These are phyloP conservation scores for Populus trichocarpa DNA, from an alignment of 441 rosid genomes.

Conservation along the genomic window DNA sequence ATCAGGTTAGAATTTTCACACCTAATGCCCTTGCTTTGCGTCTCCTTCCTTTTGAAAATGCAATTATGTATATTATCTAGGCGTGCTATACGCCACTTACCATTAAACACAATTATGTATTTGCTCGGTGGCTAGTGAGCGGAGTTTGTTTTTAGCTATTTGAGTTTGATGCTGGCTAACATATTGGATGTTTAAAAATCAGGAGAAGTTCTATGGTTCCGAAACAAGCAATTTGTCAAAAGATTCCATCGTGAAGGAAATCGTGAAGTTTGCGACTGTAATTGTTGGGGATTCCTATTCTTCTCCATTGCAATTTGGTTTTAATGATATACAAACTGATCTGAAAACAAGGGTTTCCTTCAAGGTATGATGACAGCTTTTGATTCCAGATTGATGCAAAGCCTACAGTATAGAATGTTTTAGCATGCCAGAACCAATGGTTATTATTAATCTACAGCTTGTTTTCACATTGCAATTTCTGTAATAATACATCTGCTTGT, in stretches of 20 bases:
- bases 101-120: background rate
- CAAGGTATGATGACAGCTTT: conserved; percentile 41
- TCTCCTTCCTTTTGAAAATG: background rate
- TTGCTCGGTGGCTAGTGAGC: too few species aligned
- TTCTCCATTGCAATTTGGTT: conserved; percentile 49
- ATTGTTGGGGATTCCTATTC: conserved; percentile 47
- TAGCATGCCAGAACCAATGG: too few species aligned
- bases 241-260: conserved; percentile 42
- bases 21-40: background rate
- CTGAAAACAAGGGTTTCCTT: conserved; percentile 69
- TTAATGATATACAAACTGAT: conserved; percentile 49
- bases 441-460: too few species aligned
- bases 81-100: background rate
- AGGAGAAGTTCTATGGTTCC: conserved; percentile 59
- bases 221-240: conserved; percentile 50
- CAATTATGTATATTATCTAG: too few species aligned
- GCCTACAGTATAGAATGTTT: too few species aligned
- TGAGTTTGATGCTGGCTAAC: background rate
- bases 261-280: conserved; percentile 47
- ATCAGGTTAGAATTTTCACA: conserved; percentile 50
- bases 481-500: too few species aligned
- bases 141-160: background rate
- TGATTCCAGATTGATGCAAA: too few species aligned
- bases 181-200: background rate
- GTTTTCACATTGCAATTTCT: too few species aligned